Conservation (phyloP, 305 asterid species). For the Coffea humblotiana region DNA sequence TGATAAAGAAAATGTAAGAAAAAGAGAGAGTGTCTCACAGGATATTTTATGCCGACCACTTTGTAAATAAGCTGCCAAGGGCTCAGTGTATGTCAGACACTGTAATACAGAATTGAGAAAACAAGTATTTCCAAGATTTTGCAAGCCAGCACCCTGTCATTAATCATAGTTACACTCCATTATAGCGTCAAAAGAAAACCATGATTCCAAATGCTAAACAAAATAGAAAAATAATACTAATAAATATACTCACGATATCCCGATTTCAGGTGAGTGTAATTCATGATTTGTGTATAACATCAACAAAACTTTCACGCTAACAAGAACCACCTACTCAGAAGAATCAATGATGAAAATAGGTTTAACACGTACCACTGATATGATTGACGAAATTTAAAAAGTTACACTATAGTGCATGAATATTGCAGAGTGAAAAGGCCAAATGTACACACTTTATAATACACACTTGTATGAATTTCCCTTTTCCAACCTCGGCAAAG, state of each 20-base stretch:
- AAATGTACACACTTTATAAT: not conserved
- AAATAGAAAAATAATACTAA: not conserved
- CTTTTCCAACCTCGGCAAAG: not conserved
- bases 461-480: not conserved
- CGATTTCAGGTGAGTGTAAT: not conserved
- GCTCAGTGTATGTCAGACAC: constrained; percentile 96
- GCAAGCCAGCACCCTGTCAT: constrained; percentile 97
- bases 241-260: not conserved
- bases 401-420: too few species aligned
- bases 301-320: too few species aligned
- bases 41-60: constrained; percentile 94
- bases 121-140: constrained; percentile 97
- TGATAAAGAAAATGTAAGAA: not conserved
- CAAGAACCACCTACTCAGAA: too few species aligned
- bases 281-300: not conserved
- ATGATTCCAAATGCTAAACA: not conserved
- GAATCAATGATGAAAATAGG: not conserved
- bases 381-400: too few species aligned
- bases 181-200: constrained; percentile 11
- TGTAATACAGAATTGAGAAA: constrained; percentile 92
- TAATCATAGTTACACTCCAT: constrained; percentile 21
- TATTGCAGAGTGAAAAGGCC: not conserved
- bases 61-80: constrained; percentile 94
- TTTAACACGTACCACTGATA: not conserved
- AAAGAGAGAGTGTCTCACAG: constrained; percentile 54